Evolutionary conservation across 2,329 filamentous ascomycete species (phyloP), one percentile per base, ranked within the genome.

Genomic region (Aspergillus candidus): DNA sequence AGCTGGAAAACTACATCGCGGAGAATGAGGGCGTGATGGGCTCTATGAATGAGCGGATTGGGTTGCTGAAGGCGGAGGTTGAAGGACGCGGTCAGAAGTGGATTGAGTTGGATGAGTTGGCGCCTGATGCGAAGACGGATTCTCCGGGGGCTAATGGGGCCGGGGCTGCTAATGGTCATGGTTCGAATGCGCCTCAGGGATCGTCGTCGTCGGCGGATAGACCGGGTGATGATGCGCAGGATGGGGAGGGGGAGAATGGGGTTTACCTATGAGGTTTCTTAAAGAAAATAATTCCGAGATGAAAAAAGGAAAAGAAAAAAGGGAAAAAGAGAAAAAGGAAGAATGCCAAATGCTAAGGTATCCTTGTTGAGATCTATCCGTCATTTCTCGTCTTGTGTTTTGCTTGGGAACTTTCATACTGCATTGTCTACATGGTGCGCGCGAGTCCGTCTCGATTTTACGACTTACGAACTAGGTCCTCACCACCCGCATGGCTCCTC

Each of bases 1-100:
- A 66, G 38, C 46, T 68, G 7, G 58, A 63, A 42, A 49, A 44
- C 1, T 67, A 66, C 41, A 71, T 83, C 33, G 49, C 67, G 14
- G 80, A 84, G 64, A 83, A 84, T 42, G 67, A 74, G 43, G 66
- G 67, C 12, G 78, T 83, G 18, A 73, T 82, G 27, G 61, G 56
- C 44, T 68, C 76, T 27, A 80, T 82, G 69, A 67, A 70, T 42
- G 75, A 76, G 61, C 66, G 80, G 47, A 71, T 82, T 31, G 61
- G 60, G 35, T 49, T 82, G 44, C 61, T 82, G 38, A 76, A 70
- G 51, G 54, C 49, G 53, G 69, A 66, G 46, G 77, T 83, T 11
- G 74, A 77, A 54, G 66, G 70, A 48, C 69, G 80, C 49, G 78
- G 79, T 2, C 66, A 78, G 62, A 61, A 57, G 29, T 82, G 78